phyloP scores from a whole-genome alignment of 1,284 basidiomycete species.

The Microbotryomycetes sp. region DNA sequence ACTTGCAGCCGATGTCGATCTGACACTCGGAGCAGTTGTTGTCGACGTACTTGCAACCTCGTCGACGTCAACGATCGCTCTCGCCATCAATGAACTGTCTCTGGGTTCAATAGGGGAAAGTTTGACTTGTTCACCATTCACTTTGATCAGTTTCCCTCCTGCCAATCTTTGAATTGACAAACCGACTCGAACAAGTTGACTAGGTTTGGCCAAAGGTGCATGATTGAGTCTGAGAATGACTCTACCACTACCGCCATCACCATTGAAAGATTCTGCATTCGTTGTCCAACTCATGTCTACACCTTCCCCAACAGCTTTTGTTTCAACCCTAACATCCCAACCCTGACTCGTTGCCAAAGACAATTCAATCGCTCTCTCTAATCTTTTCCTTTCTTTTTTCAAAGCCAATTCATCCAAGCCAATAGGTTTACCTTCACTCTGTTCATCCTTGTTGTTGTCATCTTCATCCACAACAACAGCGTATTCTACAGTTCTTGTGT shows the following conservation, averaged over 20 bases:
- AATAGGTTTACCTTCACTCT: slow-evolving; percentile 34
- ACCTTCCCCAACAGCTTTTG: slow-evolving; percentile 54
- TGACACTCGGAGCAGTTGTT: background rate
- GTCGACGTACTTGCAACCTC: slow-evolving; percentile 60
- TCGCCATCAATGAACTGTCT: slow-evolving; percentile 53
- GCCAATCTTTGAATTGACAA: slow-evolving; percentile 69
- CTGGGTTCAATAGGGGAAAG: slow-evolving; percentile 61
- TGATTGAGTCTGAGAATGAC: slow-evolving; percentile 28
- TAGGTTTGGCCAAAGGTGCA: slow-evolving; percentile 43
- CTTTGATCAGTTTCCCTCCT: slow-evolving; percentile 57
- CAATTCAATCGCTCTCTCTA: slow-evolving; percentile 72
- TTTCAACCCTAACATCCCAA: slow-evolving; percentile 75
- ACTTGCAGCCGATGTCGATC: background rate
- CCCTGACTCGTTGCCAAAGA: slow-evolving; percentile 68
- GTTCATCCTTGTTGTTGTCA: slow-evolving; percentile 54
- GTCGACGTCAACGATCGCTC: slow-evolving; percentile 44
- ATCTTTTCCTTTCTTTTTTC: slow-evolving; percentile 57
- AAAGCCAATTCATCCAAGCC: slow-evolving; percentile 57
- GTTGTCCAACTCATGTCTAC: slow-evolving; percentile 44
- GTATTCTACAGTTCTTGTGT: slow-evolving; percentile 79
- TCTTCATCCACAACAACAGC: slow-evolving; percentile 67
- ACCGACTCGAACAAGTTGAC: slow-evolving; percentile 69
- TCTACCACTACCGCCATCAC: slow-evolving; percentile 3
- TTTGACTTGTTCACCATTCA: slow-evolving; percentile 73
- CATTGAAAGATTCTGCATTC: slow-evolving; percentile 56